These are phyloP conservation scores for Canna indica DNA, from an alignment of 176 grass and related monocot species.

Conservation along the genomic window DNA sequence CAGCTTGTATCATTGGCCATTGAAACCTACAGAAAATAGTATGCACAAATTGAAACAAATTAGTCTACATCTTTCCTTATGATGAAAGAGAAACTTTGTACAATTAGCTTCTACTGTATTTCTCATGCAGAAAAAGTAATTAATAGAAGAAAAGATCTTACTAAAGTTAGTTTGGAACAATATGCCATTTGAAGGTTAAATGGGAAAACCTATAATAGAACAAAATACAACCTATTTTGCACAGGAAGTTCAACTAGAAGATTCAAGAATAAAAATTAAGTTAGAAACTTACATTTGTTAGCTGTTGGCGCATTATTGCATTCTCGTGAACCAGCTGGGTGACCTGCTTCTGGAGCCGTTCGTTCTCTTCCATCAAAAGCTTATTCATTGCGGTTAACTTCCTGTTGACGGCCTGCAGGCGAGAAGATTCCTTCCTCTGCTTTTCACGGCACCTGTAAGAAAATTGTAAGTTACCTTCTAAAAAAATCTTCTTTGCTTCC, in stretches of 20 bases:
- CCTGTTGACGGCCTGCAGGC: constrained; percentile 92
- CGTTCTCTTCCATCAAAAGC: constrained; percentile 98
- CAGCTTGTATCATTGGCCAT: constrained; percentile 73
- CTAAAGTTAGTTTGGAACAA: not conserved
- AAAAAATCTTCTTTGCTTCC: not conserved
- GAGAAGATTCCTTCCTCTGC: constrained; percentile 81
- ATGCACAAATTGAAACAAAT: not conserved
- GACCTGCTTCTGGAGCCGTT: constrained; percentile 93
- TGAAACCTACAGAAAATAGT: constrained; percentile 35
- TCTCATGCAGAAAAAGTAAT: not conserved
- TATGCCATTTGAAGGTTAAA: not conserved
- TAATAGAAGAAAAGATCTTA: not conserved
- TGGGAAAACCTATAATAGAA: not conserved
- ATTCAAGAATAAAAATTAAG: not conserved
- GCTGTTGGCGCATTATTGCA: constrained; percentile 78
- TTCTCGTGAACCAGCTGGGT: constrained; percentile 85
- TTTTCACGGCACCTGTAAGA: constrained; percentile 82
- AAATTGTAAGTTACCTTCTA: not conserved
- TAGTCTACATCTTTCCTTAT: not conserved
- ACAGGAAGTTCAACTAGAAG: not conserved
- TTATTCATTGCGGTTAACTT: constrained; percentile 96
- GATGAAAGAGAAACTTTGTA: not conserved
- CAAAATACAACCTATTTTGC: not conserved
- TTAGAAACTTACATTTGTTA: constrained; percentile 59
- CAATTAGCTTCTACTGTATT: not conserved